Percentiles rank a stretch among this genome's conserved stretches.
Conservation (phyloP, 169 alveolate species). For the Eimeria zaria region DNA sequence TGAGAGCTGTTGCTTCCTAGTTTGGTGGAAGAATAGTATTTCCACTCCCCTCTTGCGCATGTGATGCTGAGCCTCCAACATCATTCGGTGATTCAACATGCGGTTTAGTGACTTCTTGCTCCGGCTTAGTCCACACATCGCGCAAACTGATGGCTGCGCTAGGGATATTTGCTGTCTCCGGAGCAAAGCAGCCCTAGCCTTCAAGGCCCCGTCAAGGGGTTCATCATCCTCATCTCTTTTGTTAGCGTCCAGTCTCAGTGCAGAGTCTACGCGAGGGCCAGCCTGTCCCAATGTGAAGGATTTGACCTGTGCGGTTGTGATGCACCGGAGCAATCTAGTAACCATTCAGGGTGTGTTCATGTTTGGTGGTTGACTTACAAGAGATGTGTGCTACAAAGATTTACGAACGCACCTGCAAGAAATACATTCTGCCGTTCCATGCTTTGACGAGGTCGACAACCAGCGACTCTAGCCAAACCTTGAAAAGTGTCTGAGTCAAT, state of each 20-base stretch:
- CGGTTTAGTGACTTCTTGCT: slow-evolving; percentile 69
- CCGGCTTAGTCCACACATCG: slow-evolving; percentile 80
- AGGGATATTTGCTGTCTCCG: slow-evolving; percentile 63
- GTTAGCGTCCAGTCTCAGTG: background rate
- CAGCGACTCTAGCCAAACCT: slow-evolving; percentile 74
- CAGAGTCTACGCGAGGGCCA: slow-evolving; percentile 68
- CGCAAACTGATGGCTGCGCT: slow-evolving; percentile 78
- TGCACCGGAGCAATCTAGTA: background rate
- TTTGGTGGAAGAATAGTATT: slow-evolving; percentile 62
- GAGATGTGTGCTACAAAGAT: background rate
- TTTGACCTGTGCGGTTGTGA: slow-evolving; percentile 62
- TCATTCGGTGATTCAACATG: slow-evolving; percentile 80
- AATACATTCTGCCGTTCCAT: slow-evolving; percentile 62
- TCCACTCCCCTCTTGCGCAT: slow-evolving; percentile 84
- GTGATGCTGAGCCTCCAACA: slow-evolving; percentile 85
- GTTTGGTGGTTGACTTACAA: background rate
- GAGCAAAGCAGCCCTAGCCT: slow-evolving; percentile 19
- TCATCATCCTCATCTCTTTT: slow-evolving; percentile 29
- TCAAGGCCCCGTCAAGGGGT: slow-evolving; percentile 46
- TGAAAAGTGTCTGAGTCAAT: slow-evolving; percentile 82
- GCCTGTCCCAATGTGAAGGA: slow-evolving; percentile 77
- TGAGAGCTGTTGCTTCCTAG: slow-evolving; percentile 71
- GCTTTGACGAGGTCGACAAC: slow-evolving; percentile 81
- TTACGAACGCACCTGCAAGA: slow-evolving; percentile 77
- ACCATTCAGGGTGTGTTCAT: background rate